Evolutionary conservation across 208 protist genomes (phyloP), one percentile per base, ranked within the genome.

Genomic region (Crithidia thermophila): DNA sequence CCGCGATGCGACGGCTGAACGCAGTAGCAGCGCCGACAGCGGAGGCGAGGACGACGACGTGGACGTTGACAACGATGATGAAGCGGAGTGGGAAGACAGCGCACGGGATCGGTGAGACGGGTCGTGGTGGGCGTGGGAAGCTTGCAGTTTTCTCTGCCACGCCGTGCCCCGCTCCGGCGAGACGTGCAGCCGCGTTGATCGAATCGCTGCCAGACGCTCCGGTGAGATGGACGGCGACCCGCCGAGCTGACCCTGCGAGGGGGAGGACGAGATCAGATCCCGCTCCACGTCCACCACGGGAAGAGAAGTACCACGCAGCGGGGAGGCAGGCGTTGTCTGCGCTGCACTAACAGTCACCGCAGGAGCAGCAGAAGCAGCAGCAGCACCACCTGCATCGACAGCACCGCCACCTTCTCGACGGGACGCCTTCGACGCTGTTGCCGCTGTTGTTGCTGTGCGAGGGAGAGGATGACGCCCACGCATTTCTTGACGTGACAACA

Each of bases 141-240:
- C n/a, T n/a, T n/a, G n/a, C n/a, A n/a, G n/a, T n/a, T n/a, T n/a
- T n/a, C n/a, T n/a, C 30, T 58, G 49, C 58, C 72, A 78, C 5
- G 56, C 64, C 57, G 43, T 49, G 4, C 72, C 63, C 20, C 79
- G 79, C 14, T 8, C 20, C 0, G 79, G 62, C 0, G 79, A 85
- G 20, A 85, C 79, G 59, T 81, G 58, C 31, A 85, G 71, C 3
- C 53, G 68, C 16, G 39, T 67, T 4, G 53, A 72, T 21, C 56
- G 70, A 18, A 77, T 66, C 4, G 64, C 28, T 13, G 57, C 58
- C 6, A 72, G 18, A 3, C 64, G 72, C 27, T 66, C 70, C 18
- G 62, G 55, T 2, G 70, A 28, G 5, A 61, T 6, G 0, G 59
- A 61, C 4, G 20, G 28, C 14, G 18, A 20, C 13, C 13, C 14